These are phyloP conservation scores for Chalaropsis thielavioides DNA, from an alignment of 2,329 filamentous ascomycete genomes.

Conservation along the genomic window DNA sequence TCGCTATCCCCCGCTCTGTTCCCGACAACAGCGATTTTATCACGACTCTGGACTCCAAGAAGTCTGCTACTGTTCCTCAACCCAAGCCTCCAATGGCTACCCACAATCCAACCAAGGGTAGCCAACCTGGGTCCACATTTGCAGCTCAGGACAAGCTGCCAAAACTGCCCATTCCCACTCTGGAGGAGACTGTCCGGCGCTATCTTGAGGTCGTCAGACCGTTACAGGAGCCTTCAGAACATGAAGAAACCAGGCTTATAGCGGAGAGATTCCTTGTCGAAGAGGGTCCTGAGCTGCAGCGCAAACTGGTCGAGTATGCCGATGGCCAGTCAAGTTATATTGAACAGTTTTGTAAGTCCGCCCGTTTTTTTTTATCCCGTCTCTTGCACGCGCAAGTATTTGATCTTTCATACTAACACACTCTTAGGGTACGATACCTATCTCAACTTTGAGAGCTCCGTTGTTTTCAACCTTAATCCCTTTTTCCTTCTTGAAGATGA, in stretches of 20 bases:
- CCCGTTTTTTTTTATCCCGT: not conserved
- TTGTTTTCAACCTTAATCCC: conserved; percentile 92
- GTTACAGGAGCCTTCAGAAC: conserved; percentile 66
- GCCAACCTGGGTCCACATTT: conserved; percentile 68
- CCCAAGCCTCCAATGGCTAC: conserved; percentile 33
- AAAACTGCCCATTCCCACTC: conserved; percentile 82
- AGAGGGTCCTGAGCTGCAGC: conserved; percentile 75
- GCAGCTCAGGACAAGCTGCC: conserved; percentile 76
- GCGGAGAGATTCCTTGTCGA: conserved; percentile 67
- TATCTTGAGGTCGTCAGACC: conserved; percentile 71
- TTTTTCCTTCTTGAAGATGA: conserved; percentile 98
- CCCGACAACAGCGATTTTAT: conserved; percentile 22
- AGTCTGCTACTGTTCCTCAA: not conserved
- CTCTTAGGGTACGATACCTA: conserved; percentile 93
- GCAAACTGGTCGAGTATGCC: conserved; percentile 80
- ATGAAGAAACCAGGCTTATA: conserved; percentile 65
- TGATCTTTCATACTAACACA: conserved; percentile 7
- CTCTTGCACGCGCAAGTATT: not conserved
- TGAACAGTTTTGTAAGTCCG: conserved; percentile 82
- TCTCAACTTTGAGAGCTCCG: conserved; percentile 92
- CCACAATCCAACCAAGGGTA: conserved; percentile 34
- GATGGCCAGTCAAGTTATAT: conserved; percentile 89
- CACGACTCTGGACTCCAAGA: conserved; percentile 5
- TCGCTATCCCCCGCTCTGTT: conserved; percentile 27
- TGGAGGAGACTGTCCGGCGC: conserved; percentile 61